Percentiles rank a stretch among this genome's conserved stretches.
These are phyloP conservation scores for Paramecium tetraurelia DNA, from an alignment of 73 alveolate genomes.

Conservation along the genomic window DNA sequence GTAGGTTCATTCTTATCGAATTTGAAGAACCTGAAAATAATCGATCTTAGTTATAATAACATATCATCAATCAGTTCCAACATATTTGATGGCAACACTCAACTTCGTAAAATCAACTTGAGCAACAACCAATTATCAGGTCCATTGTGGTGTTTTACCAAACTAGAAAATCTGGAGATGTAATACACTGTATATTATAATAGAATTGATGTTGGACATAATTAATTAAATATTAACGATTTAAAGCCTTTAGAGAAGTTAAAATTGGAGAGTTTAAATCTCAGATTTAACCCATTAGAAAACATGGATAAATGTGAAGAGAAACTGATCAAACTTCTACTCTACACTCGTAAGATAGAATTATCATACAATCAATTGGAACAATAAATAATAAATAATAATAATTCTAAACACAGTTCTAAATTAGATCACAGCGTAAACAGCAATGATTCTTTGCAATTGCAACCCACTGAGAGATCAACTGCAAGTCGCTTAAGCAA, in stretches of 20 bases:
- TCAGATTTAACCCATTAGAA: conserved; percentile 10
- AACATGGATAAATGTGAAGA: neutral
- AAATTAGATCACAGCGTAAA: neutral
- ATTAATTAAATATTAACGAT: neutral
- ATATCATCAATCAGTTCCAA: neutral
- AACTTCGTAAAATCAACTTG: neutral
- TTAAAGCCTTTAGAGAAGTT: neutral
- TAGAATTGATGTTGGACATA: neutral
- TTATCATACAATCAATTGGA: neutral
- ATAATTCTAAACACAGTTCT: conserved; percentile 7
- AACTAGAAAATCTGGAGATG: neutral
- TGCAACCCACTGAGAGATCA: neutral
- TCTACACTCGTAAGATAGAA: neutral
- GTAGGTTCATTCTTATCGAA: conserved; percentile 10
- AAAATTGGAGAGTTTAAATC: neutral
- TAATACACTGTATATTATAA: neutral
- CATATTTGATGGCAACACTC: neutral
- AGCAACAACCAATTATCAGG: neutral
- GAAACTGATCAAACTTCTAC: neutral
- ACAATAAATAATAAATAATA: neutral
- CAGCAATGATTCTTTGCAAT: neutral
- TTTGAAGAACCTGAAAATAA: neutral
- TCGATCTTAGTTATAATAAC: neutral
- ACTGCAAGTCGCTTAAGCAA: neutral
- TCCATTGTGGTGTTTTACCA: conserved; percentile 22